Evolutionary conservation across 2,329 filamentous ascomycete genomes (phyloP), one percentile per base, ranked within the genome.

Genomic region (Colletotrichum destructivum): DNA sequence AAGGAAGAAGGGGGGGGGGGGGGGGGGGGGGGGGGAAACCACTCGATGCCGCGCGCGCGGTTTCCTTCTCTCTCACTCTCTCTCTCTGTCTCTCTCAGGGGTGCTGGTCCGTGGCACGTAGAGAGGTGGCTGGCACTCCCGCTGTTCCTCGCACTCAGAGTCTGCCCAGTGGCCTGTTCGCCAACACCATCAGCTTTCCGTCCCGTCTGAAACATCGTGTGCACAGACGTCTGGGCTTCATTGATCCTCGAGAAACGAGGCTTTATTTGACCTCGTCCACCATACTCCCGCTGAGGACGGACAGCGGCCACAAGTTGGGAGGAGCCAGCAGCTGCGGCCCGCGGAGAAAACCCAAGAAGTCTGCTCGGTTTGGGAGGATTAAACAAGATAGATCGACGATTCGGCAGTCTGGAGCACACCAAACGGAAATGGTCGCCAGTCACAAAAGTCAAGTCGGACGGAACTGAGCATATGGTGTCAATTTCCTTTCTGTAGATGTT

Each of bases 151-250:
- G 40, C 38, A 44, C 55, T 44, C 40, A 18, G 4, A 2, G 55
- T 9, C 54, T n/a, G 67, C 67, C 62, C 62, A 70, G 62, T 55
- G 40, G 55, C 62, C 52, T n/a, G 67, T 70, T 70, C 67, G 55
- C 40, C 46, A 47, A 21, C n/a, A 31, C 35, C 4, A 7, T 38
- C 42, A 35, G 15, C 21, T 46, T 8, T 64, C 31, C 16, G 31
- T 31, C 51, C 21, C 31, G 31, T 64, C 7, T 66, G 47, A 70
- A 70, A 70, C 67, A 44, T 40, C 35, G 26, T 7, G 26, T 26
- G 40, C 38, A 42, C 35, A 15, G 16, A 63, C 23, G 38, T 54
- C 18, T 54, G 40, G 67, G 55, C 31, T 44, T 4, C 26, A 26
- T 26, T 26, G 26, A 11, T 5, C n/a, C 8, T 21, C 23, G n/a